These are phyloP conservation scores for Corchorus capsularis DNA, from an alignment of 345 rosid species.

Conservation along the genomic window DNA sequence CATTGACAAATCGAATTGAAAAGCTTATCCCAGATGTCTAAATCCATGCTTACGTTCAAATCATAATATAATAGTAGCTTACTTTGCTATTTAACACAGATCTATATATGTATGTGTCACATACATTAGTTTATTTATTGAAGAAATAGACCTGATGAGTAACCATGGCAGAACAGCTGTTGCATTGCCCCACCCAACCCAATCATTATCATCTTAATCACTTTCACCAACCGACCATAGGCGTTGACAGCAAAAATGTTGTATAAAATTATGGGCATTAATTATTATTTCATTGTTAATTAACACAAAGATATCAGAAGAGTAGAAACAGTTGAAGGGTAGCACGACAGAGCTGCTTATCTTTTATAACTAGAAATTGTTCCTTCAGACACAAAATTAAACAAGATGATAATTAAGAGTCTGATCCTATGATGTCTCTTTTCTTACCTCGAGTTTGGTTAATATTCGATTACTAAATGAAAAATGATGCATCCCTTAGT, in stretches of 20 bases:
- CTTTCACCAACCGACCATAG: conserved; percentile 18
- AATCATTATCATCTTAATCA: not conserved
- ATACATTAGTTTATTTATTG: not conserved
- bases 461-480: not conserved
- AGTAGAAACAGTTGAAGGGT: conserved; percentile 4
- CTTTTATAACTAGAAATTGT: no score
- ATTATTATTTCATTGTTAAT: conserved; percentile 13
- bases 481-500: conserved; percentile 16
- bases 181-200: conserved; percentile 7
- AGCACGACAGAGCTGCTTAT: conserved; percentile 5
- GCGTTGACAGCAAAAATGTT: conserved; percentile 12
- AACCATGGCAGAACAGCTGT: conserved; percentile 17
- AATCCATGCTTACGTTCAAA: conserved; percentile 20
- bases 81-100: conserved; percentile 15
- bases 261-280: not conserved
- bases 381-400: no score
- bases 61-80: conserved; percentile 9
- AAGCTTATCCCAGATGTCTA: not conserved
- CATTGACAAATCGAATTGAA: not conserved
- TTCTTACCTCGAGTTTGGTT: conserved; percentile 12
- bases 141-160: conserved; percentile 9
- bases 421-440: not conserved
- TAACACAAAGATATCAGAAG: not conserved
- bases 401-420: not conserved
- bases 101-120: conserved; percentile 3